phyloP scores from a whole-genome alignment of 2,329 filamentous ascomycete species.

The Aspergillus proliferans region DNA sequence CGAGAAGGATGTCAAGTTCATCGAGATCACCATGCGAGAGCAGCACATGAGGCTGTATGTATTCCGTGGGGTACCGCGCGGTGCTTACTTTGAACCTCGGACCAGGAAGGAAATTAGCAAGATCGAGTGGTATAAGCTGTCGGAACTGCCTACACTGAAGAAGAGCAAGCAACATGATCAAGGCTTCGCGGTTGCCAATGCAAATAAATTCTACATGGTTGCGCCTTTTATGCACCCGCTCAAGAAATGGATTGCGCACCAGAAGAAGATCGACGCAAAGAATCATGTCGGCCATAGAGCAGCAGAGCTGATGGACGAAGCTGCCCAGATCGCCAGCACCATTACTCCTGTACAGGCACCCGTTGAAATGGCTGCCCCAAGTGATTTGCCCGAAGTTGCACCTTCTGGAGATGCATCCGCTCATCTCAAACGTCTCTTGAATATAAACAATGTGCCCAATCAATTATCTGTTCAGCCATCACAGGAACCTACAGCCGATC shows the following conservation, averaged over 20 bases:
- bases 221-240: slow-evolving; percentile 81
- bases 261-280: slow-evolving; percentile 65
- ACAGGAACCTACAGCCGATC: slow-evolving; percentile 18
- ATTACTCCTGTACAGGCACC: slow-evolving; percentile 14
- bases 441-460: slow-evolving; percentile 25
- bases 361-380: slow-evolving; percentile 23
- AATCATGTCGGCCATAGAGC: slow-evolving; percentile 40
- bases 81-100: slow-evolving; percentile 79
- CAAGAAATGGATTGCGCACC: slow-evolving; percentile 83
- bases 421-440: slow-evolving; percentile 47
- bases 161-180: slow-evolving; percentile 64
- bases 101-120: slow-evolving; percentile 97
- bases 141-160: slow-evolving; percentile 75
- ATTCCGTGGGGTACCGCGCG: slow-evolving; percentile 79
- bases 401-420: slow-evolving; percentile 40
- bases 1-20: slow-evolving; percentile 68
- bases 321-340: slow-evolving; percentile 13
- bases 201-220: slow-evolving; percentile 96
- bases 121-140: slow-evolving; percentile 89
- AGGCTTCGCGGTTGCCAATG: slow-evolving; percentile 52
- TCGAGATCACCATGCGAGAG: slow-evolving; percentile 83
- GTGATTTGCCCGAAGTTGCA: slow-evolving; percentile 37
- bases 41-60: slow-evolving; percentile 91
- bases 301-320: slow-evolving; percentile 57
- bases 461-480: slow-evolving; percentile 10